Evolutionary conservation across 2,329 filamentous ascomycete species (phyloP).

Genomic region (Alternaria sp.): DNA sequence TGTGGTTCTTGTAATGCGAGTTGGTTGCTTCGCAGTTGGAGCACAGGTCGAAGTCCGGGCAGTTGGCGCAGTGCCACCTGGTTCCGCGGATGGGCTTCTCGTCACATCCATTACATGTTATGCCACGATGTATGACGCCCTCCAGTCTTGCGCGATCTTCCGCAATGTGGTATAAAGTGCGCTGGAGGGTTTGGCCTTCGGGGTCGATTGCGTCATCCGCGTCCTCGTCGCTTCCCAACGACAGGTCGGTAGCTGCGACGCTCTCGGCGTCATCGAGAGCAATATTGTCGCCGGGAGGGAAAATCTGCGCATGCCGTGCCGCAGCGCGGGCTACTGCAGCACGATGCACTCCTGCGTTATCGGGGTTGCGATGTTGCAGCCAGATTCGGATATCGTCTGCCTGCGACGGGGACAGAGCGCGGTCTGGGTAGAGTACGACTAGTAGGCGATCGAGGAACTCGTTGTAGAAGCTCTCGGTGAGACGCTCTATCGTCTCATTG

Average conservation of each 20-base stretch:
- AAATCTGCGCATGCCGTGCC: slow-evolving; percentile 27
- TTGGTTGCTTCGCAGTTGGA: slow-evolving; percentile 84
- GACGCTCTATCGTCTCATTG: slow-evolving; percentile 25
- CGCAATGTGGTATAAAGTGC: slow-evolving; percentile 86
- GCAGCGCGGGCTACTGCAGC: slow-evolving; percentile 24
- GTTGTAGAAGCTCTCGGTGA: slow-evolving; percentile 35
- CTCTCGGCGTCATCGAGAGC: slow-evolving; percentile 33
- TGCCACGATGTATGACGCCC: slow-evolving; percentile 84
- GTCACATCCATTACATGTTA: slow-evolving; percentile 88
- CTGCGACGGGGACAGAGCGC: slow-evolving; percentile 26
- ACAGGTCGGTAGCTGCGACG: slow-evolving; percentile 41
- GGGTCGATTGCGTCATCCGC: slow-evolving; percentile 47
- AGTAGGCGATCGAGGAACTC: slow-evolving; percentile 41
- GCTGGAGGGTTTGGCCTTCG: slow-evolving; percentile 80
- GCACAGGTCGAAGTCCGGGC: slow-evolving; percentile 93
- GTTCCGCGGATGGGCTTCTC: slow-evolving; percentile 89
- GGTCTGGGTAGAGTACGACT: slow-evolving; percentile 23
- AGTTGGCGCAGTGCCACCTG: slow-evolving; percentile 93
- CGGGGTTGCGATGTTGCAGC: slow-evolving; percentile 25
- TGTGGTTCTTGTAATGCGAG: slow-evolving; percentile 84
- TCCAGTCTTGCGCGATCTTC: slow-evolving; percentile 86
- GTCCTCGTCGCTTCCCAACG: slow-evolving; percentile 37
- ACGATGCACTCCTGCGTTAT: slow-evolving; percentile 1
- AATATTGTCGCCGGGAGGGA: slow-evolving; percentile 8
- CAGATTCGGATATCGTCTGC: slow-evolving; percentile 23